These are phyloP conservation scores for Citrus maxima DNA, from an alignment of 345 rosid species.

Conservation along the genomic window DNA sequence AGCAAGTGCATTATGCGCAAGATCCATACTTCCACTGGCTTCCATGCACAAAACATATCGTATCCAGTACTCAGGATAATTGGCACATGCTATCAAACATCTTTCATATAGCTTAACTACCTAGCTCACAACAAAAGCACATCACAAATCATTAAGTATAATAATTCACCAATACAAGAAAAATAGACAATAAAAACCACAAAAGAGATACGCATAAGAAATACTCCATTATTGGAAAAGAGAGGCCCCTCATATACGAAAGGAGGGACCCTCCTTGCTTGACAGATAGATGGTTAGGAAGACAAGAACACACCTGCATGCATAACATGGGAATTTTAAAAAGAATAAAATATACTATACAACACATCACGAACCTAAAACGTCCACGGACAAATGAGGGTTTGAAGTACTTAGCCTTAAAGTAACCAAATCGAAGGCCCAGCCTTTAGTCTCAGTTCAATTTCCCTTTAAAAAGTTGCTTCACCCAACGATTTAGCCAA, in stretches of 20 bases:
- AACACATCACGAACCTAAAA: constrained; percentile 67
- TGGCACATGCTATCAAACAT: constrained; percentile 94
- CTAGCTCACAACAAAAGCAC: constrained; percentile 35
- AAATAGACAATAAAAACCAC: constrained; percentile 47
- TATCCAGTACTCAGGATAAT: constrained; percentile 91
- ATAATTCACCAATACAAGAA: constrained; percentile 11
- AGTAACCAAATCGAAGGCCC: constrained; percentile 88
- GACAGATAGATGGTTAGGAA: constrained; percentile 94
- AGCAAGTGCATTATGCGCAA: constrained; percentile 81
- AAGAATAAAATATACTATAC: constrained; percentile 35
- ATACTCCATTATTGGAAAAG: constrained; percentile 78
- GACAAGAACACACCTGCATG: constrained; percentile 95
- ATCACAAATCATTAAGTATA: constrained; percentile 19
- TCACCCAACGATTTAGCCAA: constrained; percentile 99
- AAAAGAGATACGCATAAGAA: constrained; percentile 75
- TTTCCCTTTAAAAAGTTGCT: constrained; percentile 90
- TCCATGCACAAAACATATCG: constrained; percentile 84
- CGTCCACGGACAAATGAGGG: constrained; percentile 74
- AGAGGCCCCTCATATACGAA: constrained; percentile 82
- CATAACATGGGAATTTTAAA: constrained; percentile 87
- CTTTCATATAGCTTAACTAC: constrained; percentile 94
- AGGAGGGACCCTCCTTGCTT: constrained; percentile 97
- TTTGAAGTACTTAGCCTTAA: constrained; percentile 95
- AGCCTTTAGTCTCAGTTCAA: constrained; percentile 95
- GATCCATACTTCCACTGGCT: constrained; percentile 73